These are phyloP conservation scores for Ophiostoma ips DNA, from an alignment of 2,329 filamentous ascomycete genomes.

Conservation along the genomic window DNA sequence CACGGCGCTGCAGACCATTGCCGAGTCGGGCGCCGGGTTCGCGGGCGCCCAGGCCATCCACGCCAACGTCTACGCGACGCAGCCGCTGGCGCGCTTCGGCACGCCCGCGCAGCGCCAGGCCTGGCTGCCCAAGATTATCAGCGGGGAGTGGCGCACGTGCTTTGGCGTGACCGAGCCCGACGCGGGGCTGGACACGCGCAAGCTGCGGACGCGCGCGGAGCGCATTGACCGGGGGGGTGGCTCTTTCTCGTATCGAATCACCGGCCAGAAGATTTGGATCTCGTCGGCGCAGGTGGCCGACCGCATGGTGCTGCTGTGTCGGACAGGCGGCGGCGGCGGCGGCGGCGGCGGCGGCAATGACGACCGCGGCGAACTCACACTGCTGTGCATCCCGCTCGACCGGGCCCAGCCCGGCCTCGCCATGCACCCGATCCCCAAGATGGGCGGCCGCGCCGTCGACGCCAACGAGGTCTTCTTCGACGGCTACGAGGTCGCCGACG, in stretches of 20 bases:
- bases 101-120: slow-evolving; percentile 46
- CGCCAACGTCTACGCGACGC: slow-evolving; percentile 61
- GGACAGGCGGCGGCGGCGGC: slow-evolving; percentile 31
- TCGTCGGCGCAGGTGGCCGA: slow-evolving; percentile 69
- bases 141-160: slow-evolving; percentile 57
- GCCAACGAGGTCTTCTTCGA: slow-evolving; percentile 86
- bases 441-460: slow-evolving; percentile 71
- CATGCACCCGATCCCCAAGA: slow-evolving; percentile 64
- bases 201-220: slow-evolving; percentile 50
- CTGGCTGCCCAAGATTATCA: slow-evolving; percentile 57
- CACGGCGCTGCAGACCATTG: slow-evolving; percentile 77
- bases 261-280: slow-evolving; percentile 80
- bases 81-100: slow-evolving; percentile 60
- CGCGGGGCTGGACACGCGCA: slow-evolving; percentile 63
- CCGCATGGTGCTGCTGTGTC: slow-evolving; percentile 71
- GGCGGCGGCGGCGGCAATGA: slow-evolving; percentile 17
- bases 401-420: slow-evolving; percentile 43
- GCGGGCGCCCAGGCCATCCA: slow-evolving; percentile 51
- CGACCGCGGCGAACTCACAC: slow-evolving; percentile 50
- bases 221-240: slow-evolving; percentile 30
- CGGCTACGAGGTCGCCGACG: slow-evolving; percentile 44
- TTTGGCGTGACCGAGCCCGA: slow-evolving; percentile 81
- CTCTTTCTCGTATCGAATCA: slow-evolving; percentile 35
- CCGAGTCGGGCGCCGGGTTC: slow-evolving; percentile 63
- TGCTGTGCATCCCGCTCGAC: slow-evolving; percentile 72